A percentile compares a stretch with the other conserved stretches of the same genome.
These are phyloP conservation scores for Nakazawaea wyomingensis DNA, from an alignment of 805 yeast genomes.

Conservation along the genomic window DNA sequence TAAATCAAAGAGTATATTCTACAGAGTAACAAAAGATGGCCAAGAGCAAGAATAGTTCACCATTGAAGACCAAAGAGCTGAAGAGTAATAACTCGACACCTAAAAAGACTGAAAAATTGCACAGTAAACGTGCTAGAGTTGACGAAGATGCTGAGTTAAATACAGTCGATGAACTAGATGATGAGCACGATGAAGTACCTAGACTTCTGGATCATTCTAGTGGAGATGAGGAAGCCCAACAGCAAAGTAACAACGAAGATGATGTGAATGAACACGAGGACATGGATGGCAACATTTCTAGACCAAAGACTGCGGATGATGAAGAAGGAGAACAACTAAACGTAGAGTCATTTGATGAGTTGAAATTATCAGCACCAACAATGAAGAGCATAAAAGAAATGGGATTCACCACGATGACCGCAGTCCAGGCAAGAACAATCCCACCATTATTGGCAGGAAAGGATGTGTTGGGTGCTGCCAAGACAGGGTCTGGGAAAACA, in stretches of 20 bases:
- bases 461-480: slow-evolving; percentile 99
- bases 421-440: slow-evolving; percentile 91
- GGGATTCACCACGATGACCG: slow-evolving; percentile 92
- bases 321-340: slow-evolving; percentile 11
- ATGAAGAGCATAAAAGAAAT: slow-evolving; percentile 72
- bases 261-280: slow-evolving; percentile 31
- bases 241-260: slow-evolving; percentile 16
- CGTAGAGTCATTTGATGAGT: slow-evolving; percentile 36
- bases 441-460: slow-evolving; percentile 96
- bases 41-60: not conserved
- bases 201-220: slow-evolving; percentile 34
- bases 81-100: not conserved
- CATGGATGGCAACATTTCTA: slow-evolving; percentile 23
- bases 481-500: slow-evolving; percentile 98
- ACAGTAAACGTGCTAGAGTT: slow-evolving; percentile 1
- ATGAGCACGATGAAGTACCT: slow-evolving; percentile 54
- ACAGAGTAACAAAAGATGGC: not conserved
- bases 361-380: slow-evolving; percentile 78
- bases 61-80: not conserved
- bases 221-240: slow-evolving; percentile 24
- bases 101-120: not conserved
- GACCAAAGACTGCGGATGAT: slow-evolving; percentile 9
- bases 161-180: slow-evolving; percentile 49
- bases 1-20: too few species aligned
- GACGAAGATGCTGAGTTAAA: slow-evolving; percentile 34